Evolutionary conservation across 1,284 basidiomycete genomes (phyloP), one percentile per base, ranked within the genome.

Genomic region (Schizophyllum amplum): DNA sequence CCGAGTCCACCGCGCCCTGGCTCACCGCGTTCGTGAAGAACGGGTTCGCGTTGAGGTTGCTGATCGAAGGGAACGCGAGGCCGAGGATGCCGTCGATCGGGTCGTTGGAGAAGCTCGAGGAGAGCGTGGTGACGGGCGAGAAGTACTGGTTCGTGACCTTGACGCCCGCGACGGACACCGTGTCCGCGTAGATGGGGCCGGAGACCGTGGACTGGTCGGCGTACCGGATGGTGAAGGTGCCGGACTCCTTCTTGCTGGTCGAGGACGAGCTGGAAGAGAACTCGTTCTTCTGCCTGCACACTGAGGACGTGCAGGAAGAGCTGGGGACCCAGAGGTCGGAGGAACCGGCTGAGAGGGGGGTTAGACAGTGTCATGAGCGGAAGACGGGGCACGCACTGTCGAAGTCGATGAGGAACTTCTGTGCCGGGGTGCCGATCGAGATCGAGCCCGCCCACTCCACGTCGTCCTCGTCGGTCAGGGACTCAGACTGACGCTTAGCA

Each of bases 41-140:
- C 6, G 61, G 58, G 21, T 42, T 54, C 17, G 47, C 1, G 46
- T 33, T 26, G 27, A 62, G 23, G 55, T 57, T 60, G 53, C 58
- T 60, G 21, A 62, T 55, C 26, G 52, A 53, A 20, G 61, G 61
- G 49, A 58, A 62, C 6, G 57, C 61, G 46, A 62, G 23, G 24
- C 61, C 61, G 33, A 62, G 59, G 46, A 62, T 56, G 24, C 61
- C 61, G 47, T 62, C 61, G n/a, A 47, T 47, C 3, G 61, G 61
- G 24, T 59, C 58, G 26, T 17, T 51, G 4, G 42, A 17, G 27
- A 63, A 63, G 25, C 13, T 21, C 4, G 58, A 25, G 4, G 62
- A 61, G n/a, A 63, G 57, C 9, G 54, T 58, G 22, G 60, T 63
- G 9, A 63, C 62, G 11, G 60, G 21, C 15, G 58, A 58, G 46